Evolutionary conservation across 2,329 filamentous ascomycete species (phyloP).

Genomic region (Colletotrichum abscissum): DNA sequence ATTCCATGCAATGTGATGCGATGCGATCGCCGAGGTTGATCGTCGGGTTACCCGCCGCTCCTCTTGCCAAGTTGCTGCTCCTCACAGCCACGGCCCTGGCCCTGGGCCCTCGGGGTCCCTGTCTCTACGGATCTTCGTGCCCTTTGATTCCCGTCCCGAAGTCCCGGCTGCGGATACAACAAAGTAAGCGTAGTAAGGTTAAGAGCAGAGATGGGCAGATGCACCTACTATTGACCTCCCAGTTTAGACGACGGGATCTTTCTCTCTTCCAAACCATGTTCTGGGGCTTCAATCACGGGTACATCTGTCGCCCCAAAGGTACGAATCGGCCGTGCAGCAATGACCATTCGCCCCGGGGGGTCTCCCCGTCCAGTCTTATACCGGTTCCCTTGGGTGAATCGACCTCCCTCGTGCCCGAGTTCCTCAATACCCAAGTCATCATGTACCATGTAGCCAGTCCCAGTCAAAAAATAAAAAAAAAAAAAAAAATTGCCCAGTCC

Average conservation of each 20-base stretch:
- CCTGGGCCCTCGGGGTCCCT: neutral
- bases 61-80: neutral
- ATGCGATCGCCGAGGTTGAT: constrained; percentile 8
- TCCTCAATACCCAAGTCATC: neutral
- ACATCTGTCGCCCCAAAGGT: neutral
- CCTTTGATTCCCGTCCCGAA: neutral
- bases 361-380: neutral
- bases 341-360: neutral
- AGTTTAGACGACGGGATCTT: neutral
- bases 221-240: neutral
- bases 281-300: no score
- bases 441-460: neutral
- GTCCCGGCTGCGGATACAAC: neutral
- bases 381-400: no score
- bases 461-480: neutral
- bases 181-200: no score
- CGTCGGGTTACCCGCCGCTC: neutral
- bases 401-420: neutral
- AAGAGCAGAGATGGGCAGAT: neutral
- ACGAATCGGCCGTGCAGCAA: neutral
- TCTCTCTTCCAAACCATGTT: neutral
- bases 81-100: neutral
- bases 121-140: no score
- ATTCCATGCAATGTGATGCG: neutral
- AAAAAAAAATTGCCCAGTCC: neutral